Evolutionary conservation across 495 filamentous ascomycete species (phyloP).

Genomic region (Penicillium malachiteum): DNA sequence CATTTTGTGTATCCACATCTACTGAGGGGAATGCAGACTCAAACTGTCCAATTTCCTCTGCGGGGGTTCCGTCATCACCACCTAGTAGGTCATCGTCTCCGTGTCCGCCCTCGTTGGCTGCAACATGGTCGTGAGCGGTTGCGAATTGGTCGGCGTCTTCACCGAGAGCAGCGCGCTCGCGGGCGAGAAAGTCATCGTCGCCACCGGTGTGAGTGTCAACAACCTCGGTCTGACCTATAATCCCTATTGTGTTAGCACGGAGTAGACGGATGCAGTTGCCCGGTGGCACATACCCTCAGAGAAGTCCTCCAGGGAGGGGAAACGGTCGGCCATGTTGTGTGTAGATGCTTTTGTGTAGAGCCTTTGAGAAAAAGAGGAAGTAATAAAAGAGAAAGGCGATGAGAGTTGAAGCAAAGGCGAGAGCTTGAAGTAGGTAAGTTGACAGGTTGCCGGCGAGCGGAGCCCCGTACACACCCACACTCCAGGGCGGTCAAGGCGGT

Average conservation of each 20-base stretch:
- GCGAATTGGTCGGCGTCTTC: conserved; percentile 92
- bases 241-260: conserved; percentile 24
- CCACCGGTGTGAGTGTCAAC: conserved; percentile 39
- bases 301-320: conserved; percentile 95
- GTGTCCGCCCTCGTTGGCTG: conserved; percentile 49
- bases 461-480: conserved; percentile 19
- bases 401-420: conserved; percentile 11
- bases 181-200: conserved; percentile 78
- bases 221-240: conserved; percentile 58
- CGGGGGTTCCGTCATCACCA: conserved; percentile 44
- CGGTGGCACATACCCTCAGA: conserved; percentile 67
- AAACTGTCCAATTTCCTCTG: conserved; percentile 68
- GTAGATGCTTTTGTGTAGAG: background rate
- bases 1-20: conserved; percentile 61
- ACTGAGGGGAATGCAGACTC: conserved; percentile 87
- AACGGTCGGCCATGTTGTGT: conserved; percentile 83
- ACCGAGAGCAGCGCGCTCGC: conserved; percentile 84
- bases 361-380: background rate
- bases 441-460: conserved; percentile 30
- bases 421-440: conserved; percentile 16
- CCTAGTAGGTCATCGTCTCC: conserved; percentile 74
- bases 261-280: conserved; percentile 21
- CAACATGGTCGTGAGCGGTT: conserved; percentile 68
- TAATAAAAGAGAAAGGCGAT: background rate
- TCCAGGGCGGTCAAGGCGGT: conserved; percentile 31